These are phyloP conservation scores for Taphrina deformans DNA, from an alignment of 1,139 yeast species.

Conservation along the genomic window DNA sequence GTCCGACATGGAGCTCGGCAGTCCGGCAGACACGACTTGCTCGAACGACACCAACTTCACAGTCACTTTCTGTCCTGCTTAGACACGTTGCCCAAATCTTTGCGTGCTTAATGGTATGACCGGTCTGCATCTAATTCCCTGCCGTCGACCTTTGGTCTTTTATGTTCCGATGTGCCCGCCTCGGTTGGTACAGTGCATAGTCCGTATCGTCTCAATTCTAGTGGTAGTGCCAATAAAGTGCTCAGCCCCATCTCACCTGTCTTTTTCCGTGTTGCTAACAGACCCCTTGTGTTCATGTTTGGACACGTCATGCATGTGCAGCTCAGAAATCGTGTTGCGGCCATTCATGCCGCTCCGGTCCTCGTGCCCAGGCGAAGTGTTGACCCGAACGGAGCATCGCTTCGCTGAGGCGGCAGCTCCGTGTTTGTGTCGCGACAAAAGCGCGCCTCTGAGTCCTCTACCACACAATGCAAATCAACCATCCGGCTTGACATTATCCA, in stretches of 20 bases:
- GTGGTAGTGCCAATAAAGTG: not conserved
- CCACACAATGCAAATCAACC: not conserved
- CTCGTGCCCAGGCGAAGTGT: too few relatives aligned
- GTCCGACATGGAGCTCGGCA: slow-evolving; percentile 24
- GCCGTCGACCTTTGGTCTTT: not conserved
- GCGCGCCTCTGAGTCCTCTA: not conserved
- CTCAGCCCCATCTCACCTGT: not conserved
- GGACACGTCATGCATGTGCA: too few relatives aligned
- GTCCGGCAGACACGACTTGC: slow-evolving; percentile 31
- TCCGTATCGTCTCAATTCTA: not conserved
- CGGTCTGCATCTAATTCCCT: not conserved
- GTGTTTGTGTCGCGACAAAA: not conserved
- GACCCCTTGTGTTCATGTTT: too few relatives aligned
- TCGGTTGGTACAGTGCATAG: not conserved
- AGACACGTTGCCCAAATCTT: not conserved
- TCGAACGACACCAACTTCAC: slow-evolving; percentile 26
- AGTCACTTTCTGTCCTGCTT: slow-evolving; percentile 33
- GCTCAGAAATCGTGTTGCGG: too few relatives aligned
- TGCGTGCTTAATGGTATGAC: not conserved
- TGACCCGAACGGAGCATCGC: too few relatives aligned
- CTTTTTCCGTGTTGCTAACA: too few relatives aligned
- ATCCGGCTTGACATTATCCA: too few relatives aligned
- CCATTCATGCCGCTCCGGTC: too few relatives aligned
- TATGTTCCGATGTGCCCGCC: not conserved
- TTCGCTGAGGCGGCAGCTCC: not conserved